These are phyloP conservation scores for Chenopodium quinoa DNA, from an alignment of 148 eudicot species.

Conservation along the genomic window DNA sequence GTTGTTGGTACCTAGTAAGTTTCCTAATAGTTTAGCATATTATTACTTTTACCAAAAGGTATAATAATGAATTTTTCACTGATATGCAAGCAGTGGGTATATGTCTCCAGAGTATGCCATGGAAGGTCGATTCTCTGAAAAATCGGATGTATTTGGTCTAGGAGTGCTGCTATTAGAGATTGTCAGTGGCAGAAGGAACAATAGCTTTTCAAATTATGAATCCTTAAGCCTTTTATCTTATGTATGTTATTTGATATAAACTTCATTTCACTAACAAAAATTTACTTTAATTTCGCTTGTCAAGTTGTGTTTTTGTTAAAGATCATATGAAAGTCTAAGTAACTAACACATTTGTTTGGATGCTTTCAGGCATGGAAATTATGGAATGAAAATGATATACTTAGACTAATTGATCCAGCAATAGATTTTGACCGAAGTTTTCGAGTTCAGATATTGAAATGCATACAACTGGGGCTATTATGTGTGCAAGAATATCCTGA, in stretches of 20 bases:
- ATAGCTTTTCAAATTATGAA: constrained; percentile 21
- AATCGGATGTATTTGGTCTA: constrained; percentile 50
- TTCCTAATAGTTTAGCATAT: not conserved
- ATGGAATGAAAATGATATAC: constrained; percentile 40
- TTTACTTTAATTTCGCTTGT: too few relatives aligned
- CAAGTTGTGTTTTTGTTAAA: too few relatives aligned
- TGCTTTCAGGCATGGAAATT: constrained; percentile 60
- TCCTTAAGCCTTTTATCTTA: constrained; percentile 23
- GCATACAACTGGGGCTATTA: constrained; percentile 46
- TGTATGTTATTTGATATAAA: constrained; percentile 25
- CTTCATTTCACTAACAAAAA: too few relatives aligned
- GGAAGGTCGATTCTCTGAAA: constrained; percentile 45
- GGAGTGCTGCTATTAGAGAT: constrained; percentile 49
- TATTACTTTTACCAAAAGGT: too few relatives aligned
- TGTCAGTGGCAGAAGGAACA: constrained; percentile 40
- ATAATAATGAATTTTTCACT: too few relatives aligned
- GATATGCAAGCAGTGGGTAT: constrained; percentile 31
- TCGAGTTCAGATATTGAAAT: constrained; percentile 29
- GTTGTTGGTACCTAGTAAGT: constrained; percentile 39
- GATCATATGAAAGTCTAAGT: not conserved
- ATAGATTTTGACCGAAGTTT: constrained; percentile 11
- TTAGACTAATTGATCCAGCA: constrained; percentile 30
- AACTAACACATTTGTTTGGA: not conserved
- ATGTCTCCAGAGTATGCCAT: constrained; percentile 59
- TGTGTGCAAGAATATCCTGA: constrained; percentile 57